Conservation (phyloP, 2,329 filamentous ascomycete genomes). For the Trichophyton mentagrophytes region DNA sequence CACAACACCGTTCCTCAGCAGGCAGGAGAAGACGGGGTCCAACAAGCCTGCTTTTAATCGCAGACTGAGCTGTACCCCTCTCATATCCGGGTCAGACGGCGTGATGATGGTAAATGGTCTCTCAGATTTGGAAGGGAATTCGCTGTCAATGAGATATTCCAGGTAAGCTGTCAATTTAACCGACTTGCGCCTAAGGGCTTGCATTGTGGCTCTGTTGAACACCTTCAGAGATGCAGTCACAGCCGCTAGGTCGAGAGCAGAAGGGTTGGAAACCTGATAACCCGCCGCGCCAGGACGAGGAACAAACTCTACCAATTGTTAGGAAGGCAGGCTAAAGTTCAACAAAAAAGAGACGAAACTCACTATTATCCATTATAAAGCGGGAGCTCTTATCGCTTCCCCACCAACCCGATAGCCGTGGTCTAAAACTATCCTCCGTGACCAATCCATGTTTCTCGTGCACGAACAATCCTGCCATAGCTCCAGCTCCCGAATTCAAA, state of each 20-base stretch:
- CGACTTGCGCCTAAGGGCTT: conserved; percentile 55
- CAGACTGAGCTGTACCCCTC: conserved; percentile 70
- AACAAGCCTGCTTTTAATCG: conserved; percentile 55
- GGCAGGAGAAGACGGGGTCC: conserved; percentile 49
- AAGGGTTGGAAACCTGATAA: conserved; percentile 77
- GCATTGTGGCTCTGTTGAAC: conserved; percentile 60
- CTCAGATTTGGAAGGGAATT: conserved; percentile 18
- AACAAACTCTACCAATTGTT: conserved; percentile 42
- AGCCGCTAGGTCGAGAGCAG: conserved; percentile 63
- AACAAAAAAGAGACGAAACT: conserved; percentile 10
- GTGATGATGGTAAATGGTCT: conserved; percentile 53
- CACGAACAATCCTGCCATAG: conserved; percentile 69
- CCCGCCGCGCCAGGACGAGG: conserved; percentile 67
- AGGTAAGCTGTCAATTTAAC: conserved; percentile 63
- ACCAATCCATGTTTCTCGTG: conserved; percentile 55
- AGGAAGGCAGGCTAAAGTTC: not conserved
- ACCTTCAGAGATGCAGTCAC: conserved; percentile 60
- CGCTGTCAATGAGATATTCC: conserved; percentile 42
- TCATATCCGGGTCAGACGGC: conserved; percentile 51
- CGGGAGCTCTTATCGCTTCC: conserved; percentile 63
- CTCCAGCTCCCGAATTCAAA: conserved; percentile 71
- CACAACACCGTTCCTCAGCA: conserved; percentile 59
- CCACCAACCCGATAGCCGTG: conserved; percentile 74
- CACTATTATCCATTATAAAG: conserved; percentile 68
- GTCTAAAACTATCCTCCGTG: conserved; percentile 43